A percentile compares a stretch with the other conserved stretches of the same genome.
These are phyloP conservation scores for Sordariomycetes sp. DNA, from an alignment of 2,329 filamentous ascomycete genomes.

Conservation along the genomic window DNA sequence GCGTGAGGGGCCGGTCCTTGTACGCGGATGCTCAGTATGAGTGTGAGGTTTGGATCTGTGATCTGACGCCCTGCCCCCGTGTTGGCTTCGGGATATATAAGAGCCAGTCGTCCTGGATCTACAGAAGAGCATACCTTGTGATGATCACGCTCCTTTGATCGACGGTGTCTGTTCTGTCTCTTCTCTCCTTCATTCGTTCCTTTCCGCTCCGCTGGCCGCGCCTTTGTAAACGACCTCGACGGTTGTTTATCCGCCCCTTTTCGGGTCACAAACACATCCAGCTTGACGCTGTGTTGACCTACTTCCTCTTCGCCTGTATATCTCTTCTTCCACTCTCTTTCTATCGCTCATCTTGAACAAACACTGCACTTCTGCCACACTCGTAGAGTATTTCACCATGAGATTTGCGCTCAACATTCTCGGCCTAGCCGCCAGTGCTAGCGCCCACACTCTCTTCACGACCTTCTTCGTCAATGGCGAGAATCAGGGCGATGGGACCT, in stretches of 20 bases:
- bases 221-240: neutral
- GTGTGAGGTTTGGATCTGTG: too few relatives aligned
- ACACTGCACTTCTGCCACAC: too few relatives aligned
- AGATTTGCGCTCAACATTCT: conserved; percentile 20
- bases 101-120: too few relatives aligned
- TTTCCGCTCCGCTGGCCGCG: neutral
- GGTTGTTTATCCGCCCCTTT: neutral
- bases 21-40: too few relatives aligned
- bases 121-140: too few relatives aligned
- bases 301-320: neutral
- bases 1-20: too few relatives aligned
- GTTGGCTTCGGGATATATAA: too few relatives aligned
- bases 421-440: conserved; percentile 25
- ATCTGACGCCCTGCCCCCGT: too few relatives aligned
- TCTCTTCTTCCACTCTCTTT: neutral
- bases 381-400: conserved; percentile 21
- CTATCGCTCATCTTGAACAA: neutral
- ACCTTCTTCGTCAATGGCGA: conserved; percentile 53
- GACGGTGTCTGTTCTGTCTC: neutral
- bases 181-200: conserved; percentile 2
- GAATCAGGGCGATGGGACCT: conserved; percentile 62
- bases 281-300: neutral
- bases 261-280: neutral
- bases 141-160: too few relatives aligned
- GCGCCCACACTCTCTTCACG: conserved; percentile 55